Percentiles rank a stretch among this genome's conserved stretches.
Conservation (phyloP, 2,329 filamentous ascomycete genomes). For the Alternaria triticina region DNA sequence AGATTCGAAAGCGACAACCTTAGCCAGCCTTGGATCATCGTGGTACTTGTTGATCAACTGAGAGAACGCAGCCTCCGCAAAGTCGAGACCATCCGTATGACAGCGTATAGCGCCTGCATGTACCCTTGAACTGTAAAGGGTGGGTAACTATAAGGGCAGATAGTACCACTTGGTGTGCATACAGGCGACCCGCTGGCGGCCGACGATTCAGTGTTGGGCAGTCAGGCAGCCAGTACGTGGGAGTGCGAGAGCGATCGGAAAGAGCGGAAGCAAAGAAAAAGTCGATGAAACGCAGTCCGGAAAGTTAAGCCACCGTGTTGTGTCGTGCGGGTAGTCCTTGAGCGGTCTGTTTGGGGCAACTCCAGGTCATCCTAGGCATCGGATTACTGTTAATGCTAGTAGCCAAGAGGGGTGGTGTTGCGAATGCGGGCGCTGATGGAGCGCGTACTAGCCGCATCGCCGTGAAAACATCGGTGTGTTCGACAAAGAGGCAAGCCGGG, state of each 20-base stretch:
- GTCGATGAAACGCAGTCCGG: slow-evolving; percentile 22
- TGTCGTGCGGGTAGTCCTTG: slow-evolving; percentile 21
- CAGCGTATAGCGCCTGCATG: slow-evolving; percentile 9
- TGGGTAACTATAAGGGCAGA: slow-evolving; percentile 7
- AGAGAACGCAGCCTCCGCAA: neutral
- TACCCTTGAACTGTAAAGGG: slow-evolving; percentile 3
- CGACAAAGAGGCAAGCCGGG: slow-evolving; percentile 7
- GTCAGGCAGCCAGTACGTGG: slow-evolving; percentile 16
- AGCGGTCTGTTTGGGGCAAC: slow-evolving; percentile 22
- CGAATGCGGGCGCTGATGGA: slow-evolving; percentile 20
- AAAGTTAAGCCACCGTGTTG: slow-evolving; percentile 18
- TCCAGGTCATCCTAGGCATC: slow-evolving; percentile 22
- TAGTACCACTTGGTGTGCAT: slow-evolving; percentile 15
- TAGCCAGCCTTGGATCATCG: neutral
- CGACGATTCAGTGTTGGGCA: slow-evolving; percentile 14
- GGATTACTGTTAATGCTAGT: slow-evolving; percentile 14
- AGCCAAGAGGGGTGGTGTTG: slow-evolving; percentile 21
- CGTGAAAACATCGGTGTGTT: slow-evolving; percentile 13
- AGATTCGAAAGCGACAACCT: neutral
- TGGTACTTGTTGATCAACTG: slow-evolving; percentile 1
- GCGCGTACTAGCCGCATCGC: slow-evolving; percentile 14
- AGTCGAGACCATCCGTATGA: slow-evolving; percentile 11
- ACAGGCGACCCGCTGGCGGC: slow-evolving; percentile 10
- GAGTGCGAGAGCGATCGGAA: slow-evolving; percentile 22
- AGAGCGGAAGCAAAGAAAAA: slow-evolving; percentile 20